Evolutionary conservation across 1,139 yeast species (phyloP), one percentile per base, ranked within the genome.

Genomic region (Yamadazyma conglobata): DNA sequence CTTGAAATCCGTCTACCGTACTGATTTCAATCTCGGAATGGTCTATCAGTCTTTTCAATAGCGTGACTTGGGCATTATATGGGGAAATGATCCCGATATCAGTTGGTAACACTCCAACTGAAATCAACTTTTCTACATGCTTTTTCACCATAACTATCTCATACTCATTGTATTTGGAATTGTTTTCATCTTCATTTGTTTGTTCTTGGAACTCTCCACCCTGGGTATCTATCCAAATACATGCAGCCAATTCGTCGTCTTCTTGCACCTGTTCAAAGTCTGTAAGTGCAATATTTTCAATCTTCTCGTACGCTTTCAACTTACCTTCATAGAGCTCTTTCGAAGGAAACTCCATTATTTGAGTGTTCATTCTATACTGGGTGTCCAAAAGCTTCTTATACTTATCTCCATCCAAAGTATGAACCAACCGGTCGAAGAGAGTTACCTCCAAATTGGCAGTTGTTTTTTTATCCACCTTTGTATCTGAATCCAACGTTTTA

Each of bases 191-290:
- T 10, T 63, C 70, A 10, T 63, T 56, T 18, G 75, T 73, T 35
- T 64, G 64, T 42, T 83, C 91, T 2, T 76, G 79, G 43, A 67
- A 84, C 25, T 81, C 86, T 4, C 91, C 95, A n/a, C 94, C 94
- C 54, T 86, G 93, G 0, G 97, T 89, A 48, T 89, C 97, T 44
- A 81, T 79, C 95, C 96, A 89, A 2, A 87, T 60, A 34, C 70
- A 64, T 13, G 52, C 43, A 1, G 42, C 37, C 1, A 65, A 56
- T n/a, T 59, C 63, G 11, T 62, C 70, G n/a, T 58, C 62, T n/a
- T 29, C 23, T 10, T 24, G 25, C 4, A 34, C 37, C 3, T 30
- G 10, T 7, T 33, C 26, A 10, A 91, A 48, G 45, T 86, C 95
- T 1, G 56, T 43, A 8, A 88, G 61, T 2, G 60, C 52, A 15